Percentiles rank a stretch among this genome's conserved stretches.
Evolutionary conservation across 2,329 filamentous ascomycete genomes (phyloP).

Genomic region (Pseudocercospora crystallina): DNA sequence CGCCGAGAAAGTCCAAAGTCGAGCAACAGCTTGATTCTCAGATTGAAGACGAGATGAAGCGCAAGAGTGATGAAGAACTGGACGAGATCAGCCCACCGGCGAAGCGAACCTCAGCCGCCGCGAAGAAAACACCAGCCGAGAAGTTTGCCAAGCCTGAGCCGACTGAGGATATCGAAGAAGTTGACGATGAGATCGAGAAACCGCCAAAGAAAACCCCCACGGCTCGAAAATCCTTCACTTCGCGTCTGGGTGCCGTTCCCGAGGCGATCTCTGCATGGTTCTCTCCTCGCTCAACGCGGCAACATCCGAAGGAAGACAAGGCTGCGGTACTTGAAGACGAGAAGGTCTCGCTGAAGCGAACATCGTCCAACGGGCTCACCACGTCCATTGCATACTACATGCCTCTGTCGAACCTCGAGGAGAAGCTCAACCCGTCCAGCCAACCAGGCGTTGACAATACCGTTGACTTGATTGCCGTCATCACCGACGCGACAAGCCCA

Average conservation of each 20-base stretch:
- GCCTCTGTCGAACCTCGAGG: slow-evolving; percentile 41
- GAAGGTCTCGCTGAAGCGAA: slow-evolving; percentile 7
- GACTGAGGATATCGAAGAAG: not conserved
- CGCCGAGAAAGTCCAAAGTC: not conserved
- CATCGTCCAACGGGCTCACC: slow-evolving; percentile 6
- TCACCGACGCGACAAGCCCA: slow-evolving; percentile 35
- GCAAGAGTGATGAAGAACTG: not conserved
- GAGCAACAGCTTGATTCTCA: not conserved
- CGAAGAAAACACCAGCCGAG: not conserved
- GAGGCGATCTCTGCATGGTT: slow-evolving; percentile 39
- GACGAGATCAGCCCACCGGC: slow-evolving; percentile 2
- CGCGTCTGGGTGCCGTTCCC: slow-evolving; percentile 33
- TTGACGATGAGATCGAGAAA: not conserved
- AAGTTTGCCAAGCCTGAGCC: not conserved
- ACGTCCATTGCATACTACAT: slow-evolving; percentile 45
- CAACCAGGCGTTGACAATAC: slow-evolving; percentile 33
- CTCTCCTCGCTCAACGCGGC: slow-evolving; percentile 28
- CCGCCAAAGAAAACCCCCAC: slow-evolving; percentile 18
- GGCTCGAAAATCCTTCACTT: slow-evolving; percentile 27
- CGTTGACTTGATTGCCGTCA: slow-evolving; percentile 48
- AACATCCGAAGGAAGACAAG: slow-evolving; percentile 11
- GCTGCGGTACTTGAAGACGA: slow-evolving; percentile 1
- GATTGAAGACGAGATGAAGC: slow-evolving; percentile 6
- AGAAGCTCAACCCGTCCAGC: slow-evolving; percentile 41
- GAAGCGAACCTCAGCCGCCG: not conserved